These are phyloP conservation scores for Boletus tomentosulus DNA, from an alignment of 768 basidiomycete genomes.

Conservation along the genomic window DNA sequence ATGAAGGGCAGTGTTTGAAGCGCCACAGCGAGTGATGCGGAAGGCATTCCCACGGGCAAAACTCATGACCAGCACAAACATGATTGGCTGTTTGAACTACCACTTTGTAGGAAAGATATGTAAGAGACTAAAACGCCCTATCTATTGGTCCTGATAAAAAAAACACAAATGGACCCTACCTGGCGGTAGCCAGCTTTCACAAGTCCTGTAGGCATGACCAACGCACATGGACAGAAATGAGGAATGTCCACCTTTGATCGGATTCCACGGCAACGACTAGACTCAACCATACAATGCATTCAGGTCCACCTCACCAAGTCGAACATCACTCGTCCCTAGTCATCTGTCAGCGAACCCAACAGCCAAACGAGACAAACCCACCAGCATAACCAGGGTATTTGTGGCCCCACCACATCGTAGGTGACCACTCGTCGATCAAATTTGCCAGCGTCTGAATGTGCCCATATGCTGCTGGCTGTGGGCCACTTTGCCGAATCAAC, in stretches of 20 bases:
- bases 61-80: too few species aligned
- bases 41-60: too few species aligned
- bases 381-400: constrained; percentile 22
- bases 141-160: too few species aligned
- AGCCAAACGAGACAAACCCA: constrained; percentile 5
- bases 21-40: too few species aligned
- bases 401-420: constrained; percentile 30
- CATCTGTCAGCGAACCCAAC: background rate
- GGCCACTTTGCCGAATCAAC: constrained; percentile 15
- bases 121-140: too few species aligned
- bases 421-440: constrained; percentile 35
- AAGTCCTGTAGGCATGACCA: background rate
- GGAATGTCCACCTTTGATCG: background rate
- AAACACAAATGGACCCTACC: too few species aligned
- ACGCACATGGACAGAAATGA: background rate
- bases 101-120: too few species aligned
- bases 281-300: constrained; percentile 13
- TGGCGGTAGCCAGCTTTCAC: too few species aligned
- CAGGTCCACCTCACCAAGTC: constrained; percentile 21
- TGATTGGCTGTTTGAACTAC: too few species aligned
- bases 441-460: constrained; percentile 34
- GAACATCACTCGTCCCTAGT: constrained; percentile 23
- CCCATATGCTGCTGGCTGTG: constrained; percentile 31
- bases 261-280: background rate
- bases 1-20: too few species aligned